Percentiles rank a stretch among this genome's conserved stretches.
Evolutionary conservation across 2,329 filamentous ascomycete species (phyloP).

Genomic region (Malbranchea cinnamomea): DNA sequence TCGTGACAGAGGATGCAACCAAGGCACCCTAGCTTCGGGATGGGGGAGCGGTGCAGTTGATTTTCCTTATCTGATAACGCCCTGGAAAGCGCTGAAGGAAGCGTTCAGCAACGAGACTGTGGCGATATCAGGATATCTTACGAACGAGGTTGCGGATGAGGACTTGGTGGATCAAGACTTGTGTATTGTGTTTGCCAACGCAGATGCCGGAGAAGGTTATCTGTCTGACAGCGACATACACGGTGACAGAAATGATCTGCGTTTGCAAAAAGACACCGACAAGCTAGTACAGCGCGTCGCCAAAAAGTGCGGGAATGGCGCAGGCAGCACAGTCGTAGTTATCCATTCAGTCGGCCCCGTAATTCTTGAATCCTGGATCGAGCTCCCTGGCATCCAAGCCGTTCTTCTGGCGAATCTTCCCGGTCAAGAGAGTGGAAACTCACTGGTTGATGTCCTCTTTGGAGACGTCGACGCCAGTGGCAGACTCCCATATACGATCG

Average conservation of each 20-base stretch:
- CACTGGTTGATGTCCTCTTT: slow-evolving; percentile 32
- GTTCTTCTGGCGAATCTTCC: slow-evolving; percentile 50
- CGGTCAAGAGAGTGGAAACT: slow-evolving; percentile 38
- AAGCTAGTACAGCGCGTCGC: slow-evolving; percentile 56
- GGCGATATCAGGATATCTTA: slow-evolving; percentile 38
- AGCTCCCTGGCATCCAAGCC: slow-evolving; percentile 49
- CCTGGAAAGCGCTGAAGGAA: slow-evolving; percentile 22
- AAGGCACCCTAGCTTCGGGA: slow-evolving; percentile 53
- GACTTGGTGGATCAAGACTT: slow-evolving; percentile 25
- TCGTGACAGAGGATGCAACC: slow-evolving; percentile 48
- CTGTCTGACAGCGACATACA: slow-evolving; percentile 41
- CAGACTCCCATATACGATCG: slow-evolving; percentile 48
- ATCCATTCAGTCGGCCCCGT: slow-evolving; percentile 66
- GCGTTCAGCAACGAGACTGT: slow-evolving; percentile 29
- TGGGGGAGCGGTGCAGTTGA: slow-evolving; percentile 63
- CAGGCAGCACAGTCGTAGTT: slow-evolving; percentile 62
- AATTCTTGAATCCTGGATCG: slow-evolving; percentile 45
- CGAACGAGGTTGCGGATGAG: slow-evolving; percentile 27
- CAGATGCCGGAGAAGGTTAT: slow-evolving; percentile 35
- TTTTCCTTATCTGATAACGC: slow-evolving; percentile 42
- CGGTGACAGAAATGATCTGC: slow-evolving; percentile 39
- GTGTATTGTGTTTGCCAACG: slow-evolving; percentile 35
- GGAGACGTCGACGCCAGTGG: slow-evolving; percentile 33
- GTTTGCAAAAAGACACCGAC: slow-evolving; percentile 64
- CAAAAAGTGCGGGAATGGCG: slow-evolving; percentile 45